Percentiles rank a stretch among this genome's conserved stretches.
Conservation (phyloP, 208 protist genomes). For the Leishmania guyanensis region DNA sequence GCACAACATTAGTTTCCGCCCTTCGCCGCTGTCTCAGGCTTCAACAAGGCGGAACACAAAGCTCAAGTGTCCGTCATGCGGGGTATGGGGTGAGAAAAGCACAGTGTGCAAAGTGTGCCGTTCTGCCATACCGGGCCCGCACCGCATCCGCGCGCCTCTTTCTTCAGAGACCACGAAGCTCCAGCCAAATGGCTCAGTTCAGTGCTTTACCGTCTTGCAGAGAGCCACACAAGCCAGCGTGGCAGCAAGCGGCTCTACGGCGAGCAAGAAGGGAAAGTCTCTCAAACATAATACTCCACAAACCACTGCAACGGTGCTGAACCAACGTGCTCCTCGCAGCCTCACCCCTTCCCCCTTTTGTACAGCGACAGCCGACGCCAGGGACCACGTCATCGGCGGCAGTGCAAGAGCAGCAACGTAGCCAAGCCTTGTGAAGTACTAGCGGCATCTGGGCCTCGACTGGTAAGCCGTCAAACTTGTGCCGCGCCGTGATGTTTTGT, state of each 20-base stretch:
- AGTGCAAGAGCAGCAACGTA: not conserved
- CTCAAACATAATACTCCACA: not conserved
- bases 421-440: not conserved
- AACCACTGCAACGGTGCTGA: not conserved
- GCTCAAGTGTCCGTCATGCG: conserved; percentile 29
- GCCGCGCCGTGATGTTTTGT: not conserved
- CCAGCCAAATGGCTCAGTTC: not conserved
- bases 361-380: not conserved
- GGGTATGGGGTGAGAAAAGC: conserved; percentile 28
- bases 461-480: not conserved
- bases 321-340: not conserved
- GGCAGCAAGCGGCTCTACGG: not conserved
- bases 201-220: not conserved
- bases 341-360: not conserved
- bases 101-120: conserved; percentile 20
- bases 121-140: conserved; percentile 20
- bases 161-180: not conserved
- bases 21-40: not conserved
- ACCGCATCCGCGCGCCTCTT: not conserved
- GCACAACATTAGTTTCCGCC: conserved; percentile 25
- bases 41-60: conserved; percentile 19
- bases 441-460: not conserved
- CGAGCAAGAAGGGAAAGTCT: not conserved
- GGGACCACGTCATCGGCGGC: not conserved
- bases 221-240: not conserved